Conservation (phyloP, 1,139 yeast species). For the Hemisphaericaspora xylofermentans region DNA sequence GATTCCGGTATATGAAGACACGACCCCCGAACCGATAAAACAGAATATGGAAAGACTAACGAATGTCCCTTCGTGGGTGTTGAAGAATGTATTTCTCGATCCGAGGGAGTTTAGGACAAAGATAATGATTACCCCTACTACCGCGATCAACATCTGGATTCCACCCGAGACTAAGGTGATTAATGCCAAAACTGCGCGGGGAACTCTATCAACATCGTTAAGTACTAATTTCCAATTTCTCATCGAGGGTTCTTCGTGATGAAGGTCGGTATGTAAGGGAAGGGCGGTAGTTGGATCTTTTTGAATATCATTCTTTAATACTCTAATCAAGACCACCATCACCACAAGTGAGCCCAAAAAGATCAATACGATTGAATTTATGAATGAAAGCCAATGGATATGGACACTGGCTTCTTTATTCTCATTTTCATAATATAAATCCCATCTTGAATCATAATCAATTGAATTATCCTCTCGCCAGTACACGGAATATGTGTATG, state of each 20-base stretch:
- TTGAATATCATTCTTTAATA: slow-evolving; percentile 42
- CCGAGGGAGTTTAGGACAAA: slow-evolving; percentile 50
- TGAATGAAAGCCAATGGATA: slow-evolving; percentile 71
- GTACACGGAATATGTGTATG: slow-evolving; percentile 82
- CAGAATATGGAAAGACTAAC: slow-evolving; percentile 58
- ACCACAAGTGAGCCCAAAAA: slow-evolving; percentile 58
- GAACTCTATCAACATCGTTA: slow-evolving; percentile 55
- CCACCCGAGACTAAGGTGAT: slow-evolving; percentile 72
- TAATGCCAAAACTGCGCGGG: slow-evolving; percentile 45
- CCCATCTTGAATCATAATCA: slow-evolving; percentile 74
- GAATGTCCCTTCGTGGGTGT: slow-evolving; percentile 66
- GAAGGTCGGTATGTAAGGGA: slow-evolving; percentile 15
- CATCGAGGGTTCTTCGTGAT: slow-evolving; percentile 7
- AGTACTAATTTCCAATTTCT: slow-evolving; percentile 52
- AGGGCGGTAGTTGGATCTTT: slow-evolving; percentile 20
- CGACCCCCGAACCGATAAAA: slow-evolving; percentile 67
- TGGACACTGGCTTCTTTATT: slow-evolving; percentile 40
- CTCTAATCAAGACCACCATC: slow-evolving; percentile 59
- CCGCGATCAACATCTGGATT: slow-evolving; percentile 64
- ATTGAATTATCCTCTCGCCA: slow-evolving; percentile 81
- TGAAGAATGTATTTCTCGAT: slow-evolving; percentile 29
- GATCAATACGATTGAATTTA: slow-evolving; percentile 64
- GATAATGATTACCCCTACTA: slow-evolving; percentile 57
- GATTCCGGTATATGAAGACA: slow-evolving; percentile 72
- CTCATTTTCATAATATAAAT: slow-evolving; percentile 62